Conservation (phyloP, 176 grass and related monocot genomes). For the Musa troglodytarum region DNA sequence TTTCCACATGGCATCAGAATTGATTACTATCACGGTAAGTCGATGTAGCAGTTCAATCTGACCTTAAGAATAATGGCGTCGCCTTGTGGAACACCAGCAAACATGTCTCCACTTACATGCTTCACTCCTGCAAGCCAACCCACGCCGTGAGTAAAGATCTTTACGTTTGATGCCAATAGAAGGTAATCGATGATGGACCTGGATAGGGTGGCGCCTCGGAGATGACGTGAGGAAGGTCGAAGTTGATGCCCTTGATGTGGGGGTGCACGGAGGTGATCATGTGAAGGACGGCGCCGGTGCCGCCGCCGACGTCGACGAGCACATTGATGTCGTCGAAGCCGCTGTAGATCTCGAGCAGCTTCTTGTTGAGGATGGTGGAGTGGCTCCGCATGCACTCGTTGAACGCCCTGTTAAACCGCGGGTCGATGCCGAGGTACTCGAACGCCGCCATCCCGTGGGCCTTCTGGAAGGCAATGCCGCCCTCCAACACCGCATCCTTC, state of each 20-base stretch:
- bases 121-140: constrained; percentile 28
- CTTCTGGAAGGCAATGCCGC: constrained; percentile 91
- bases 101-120: constrained; percentile 88
- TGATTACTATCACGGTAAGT: not conserved
- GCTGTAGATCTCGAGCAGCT: constrained; percentile 60
- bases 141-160: not conserved
- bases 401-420: constrained; percentile 76
- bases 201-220: constrained; percentile 69
- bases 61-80: constrained; percentile 90
- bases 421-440: constrained; percentile 70
- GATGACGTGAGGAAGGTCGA: constrained; percentile 95
- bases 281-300: constrained; percentile 53
- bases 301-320: constrained; percentile 76
- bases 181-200: constrained; percentile 7
- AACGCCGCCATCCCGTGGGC: constrained; percentile 73
- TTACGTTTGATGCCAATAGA: not conserved
- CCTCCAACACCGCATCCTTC: constrained; percentile 62
- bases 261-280: constrained; percentile 45
- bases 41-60: not conserved
- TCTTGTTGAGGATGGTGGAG: constrained; percentile 63
- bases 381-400: constrained; percentile 90
- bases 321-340: constrained; percentile 49
- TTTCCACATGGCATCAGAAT: too few species aligned
- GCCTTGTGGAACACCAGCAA: constrained; percentile 40
- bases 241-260: constrained; percentile 49